Base-by-base conservation (phyloP, 2,329 filamentous ascomycete species). In the Microdochium trichocladiopsis region DNA sequence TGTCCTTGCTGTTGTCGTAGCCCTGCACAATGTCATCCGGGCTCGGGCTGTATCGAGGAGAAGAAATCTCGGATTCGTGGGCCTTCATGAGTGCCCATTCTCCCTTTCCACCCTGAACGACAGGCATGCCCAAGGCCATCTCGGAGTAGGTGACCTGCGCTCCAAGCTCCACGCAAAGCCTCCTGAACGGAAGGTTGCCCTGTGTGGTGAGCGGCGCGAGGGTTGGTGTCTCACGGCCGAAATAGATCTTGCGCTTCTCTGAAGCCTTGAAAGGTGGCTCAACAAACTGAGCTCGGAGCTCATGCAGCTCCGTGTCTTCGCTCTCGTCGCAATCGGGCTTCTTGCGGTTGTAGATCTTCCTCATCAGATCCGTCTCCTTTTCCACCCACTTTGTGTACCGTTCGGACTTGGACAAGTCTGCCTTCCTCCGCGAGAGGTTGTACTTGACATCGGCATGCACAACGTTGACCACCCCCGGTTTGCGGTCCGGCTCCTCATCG, bases 31-130 rank as follows among this genome's bases (percentile, higher is more conserved):
- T 70, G 6, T 72, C 71, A 36, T 69, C 64, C 1, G 65, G 70
- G 56, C 72, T 73, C 2, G 78, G 74, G 1, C 74, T 78, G 63
- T 90, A 85, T 33, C 78, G 81, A 18, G 93, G 93, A 23, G 90
- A 82, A 22, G 73, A 69, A 18, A 87, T 75, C 69, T 99, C 94
- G 6, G 86, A 88, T 66, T 91, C 84, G 65, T 99, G 94, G 2
- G 90, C 90, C 69, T 94, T 95, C 78, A 97, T 83, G 52, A 99
- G 76, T 21, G 94, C 91, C 94, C 94, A 99, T 72, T 99, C 94
- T 2, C 86, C 79, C 70, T 93, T 95, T 57, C 88, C 83, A 33
- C 94, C 94, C 68, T 96, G 91, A 5, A 99, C 79, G 43, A 99
- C 72, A 10, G 93, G 92, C 69, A 95, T 74, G 25, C 90, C 86